Conservation (phyloP, 208 protist species). For the Leishmania tropica region DNA sequence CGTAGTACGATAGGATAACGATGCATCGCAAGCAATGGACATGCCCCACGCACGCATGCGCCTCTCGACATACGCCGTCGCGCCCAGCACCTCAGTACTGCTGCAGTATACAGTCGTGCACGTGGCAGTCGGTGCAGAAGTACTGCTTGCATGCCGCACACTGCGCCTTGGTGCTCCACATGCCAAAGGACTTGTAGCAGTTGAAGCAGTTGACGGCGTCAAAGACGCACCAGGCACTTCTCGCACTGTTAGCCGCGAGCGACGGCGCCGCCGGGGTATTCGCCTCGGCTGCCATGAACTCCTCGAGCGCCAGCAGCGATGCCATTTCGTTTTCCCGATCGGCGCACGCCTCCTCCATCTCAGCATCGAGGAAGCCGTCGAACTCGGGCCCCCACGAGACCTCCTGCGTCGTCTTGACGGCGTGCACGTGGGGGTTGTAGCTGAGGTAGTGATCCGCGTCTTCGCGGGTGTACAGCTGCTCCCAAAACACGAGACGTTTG, state of each 20-base stretch:
- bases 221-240: slow-evolving; percentile 44
- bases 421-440: slow-evolving; percentile 32
- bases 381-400: slow-evolving; percentile 54
- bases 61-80: background rate
- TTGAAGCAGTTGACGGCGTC: slow-evolving; percentile 47
- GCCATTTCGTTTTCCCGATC: slow-evolving; percentile 25
- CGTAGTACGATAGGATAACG: background rate
- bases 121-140: slow-evolving; percentile 44
- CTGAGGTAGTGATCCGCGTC: slow-evolving; percentile 39
- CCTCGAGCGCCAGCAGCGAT: slow-evolving; percentile 25
- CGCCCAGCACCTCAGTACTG: slow-evolving; percentile 5
- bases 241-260: slow-evolving; percentile 5
- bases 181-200: slow-evolving; percentile 47
- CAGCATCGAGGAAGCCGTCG: slow-evolving; percentile 51
- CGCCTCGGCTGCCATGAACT: slow-evolving; percentile 13
- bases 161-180: slow-evolving; percentile 31
- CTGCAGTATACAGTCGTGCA: slow-evolving; percentile 28
- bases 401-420: slow-evolving; percentile 14
- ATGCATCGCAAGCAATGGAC: background rate
- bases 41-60: background rate
- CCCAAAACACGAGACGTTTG: slow-evolving; percentile 81
- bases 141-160: slow-evolving; percentile 38
- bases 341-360: slow-evolving; percentile 46
- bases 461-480: slow-evolving; percentile 52
- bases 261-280: background rate